These are phyloP conservation scores for Raphanus raphanistrum DNA, from an alignment of 345 rosid genomes.

Conservation along the genomic window DNA sequence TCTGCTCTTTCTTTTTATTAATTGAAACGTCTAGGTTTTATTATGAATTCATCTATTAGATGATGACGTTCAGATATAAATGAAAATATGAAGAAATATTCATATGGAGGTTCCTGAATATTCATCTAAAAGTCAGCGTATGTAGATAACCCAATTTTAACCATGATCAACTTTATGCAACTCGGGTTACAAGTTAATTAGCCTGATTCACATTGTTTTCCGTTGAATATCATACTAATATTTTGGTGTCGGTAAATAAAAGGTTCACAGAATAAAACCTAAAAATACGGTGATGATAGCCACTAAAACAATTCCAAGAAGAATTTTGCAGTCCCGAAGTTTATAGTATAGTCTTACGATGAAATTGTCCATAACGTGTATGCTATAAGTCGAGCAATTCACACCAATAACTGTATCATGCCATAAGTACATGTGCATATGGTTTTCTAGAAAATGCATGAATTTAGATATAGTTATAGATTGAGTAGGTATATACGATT, in stretches of 20 bases:
- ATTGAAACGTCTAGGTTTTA: background rate
- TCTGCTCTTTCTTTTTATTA: background rate
- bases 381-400: slow-evolving; percentile 17
- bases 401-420: slow-evolving; percentile 7
- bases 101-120: background rate
- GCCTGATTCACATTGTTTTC: background rate
- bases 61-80: background rate
- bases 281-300: slow-evolving; percentile 26
- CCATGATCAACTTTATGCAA: background rate
- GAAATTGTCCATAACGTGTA: slow-evolving; percentile 23
- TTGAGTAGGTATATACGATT: background rate
- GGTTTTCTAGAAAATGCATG: background rate
- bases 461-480: slow-evolving; percentile 1
- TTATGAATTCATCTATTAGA: background rate
- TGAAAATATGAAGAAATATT: background rate
- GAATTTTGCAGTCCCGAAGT: slow-evolving; percentile 31
- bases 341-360: slow-evolving; percentile 17
- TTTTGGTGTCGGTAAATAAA: slow-evolving; percentile 15
- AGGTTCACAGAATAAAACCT: slow-evolving; percentile 19
- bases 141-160: background rate
- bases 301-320: slow-evolving; percentile 19
- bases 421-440: slow-evolving; percentile 7
- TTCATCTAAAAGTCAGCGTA: slow-evolving; percentile 2
- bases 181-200: slow-evolving; percentile 2
- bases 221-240: background rate